Evolutionary conservation across 495 filamentous ascomycete genomes (phyloP), one percentile per base, ranked within the genome.

Genomic region (Podospora appendiculata): DNA sequence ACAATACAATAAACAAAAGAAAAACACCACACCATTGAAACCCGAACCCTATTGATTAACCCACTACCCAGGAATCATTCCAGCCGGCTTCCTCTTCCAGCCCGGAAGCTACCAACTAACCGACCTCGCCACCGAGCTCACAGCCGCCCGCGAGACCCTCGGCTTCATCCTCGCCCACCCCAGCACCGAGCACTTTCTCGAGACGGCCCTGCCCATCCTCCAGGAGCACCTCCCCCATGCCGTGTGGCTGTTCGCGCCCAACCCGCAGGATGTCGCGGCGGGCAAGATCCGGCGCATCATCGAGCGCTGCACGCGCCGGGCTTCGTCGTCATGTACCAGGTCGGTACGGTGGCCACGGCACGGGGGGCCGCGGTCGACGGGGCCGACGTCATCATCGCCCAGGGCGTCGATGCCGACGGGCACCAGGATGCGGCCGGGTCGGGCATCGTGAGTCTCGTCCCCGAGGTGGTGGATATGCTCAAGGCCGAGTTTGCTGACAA

Each of bases 341-440:
- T 89, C 47, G 81, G 85, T 8, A 81, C 75, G 0, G 71, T 88
- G 1, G 67, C 56, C 1, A 81, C 82, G 17, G 82, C 83, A 14
- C 57, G 74, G 13, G 67, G 77, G 11, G 61, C 70, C 0, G 71
- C 70, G 6, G 16, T 32, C 6, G 49, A 67, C 7, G 62, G 67
- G 4, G 84, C 81, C 2, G 83, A 90, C 55, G 77, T 85, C 8
- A 58, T 92, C 8, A 83, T 90, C 1, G 77, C 85, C 1, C 88
- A 93, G 66, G 88, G 88, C 0, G 57, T 72, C 0, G 88, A 93
- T 56, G 81, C 88, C 0, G 88, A 88, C 0, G 88, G 88, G 0
- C 88, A 93, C 61, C 87, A 87, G 41, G 76, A 80, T 25, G 73
- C 62, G 0, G 58, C 61, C 0, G 81, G 80, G 2, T 73, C 84